A percentile compares a stretch with the other conserved stretches of the same genome.
phyloP scores from a whole-genome alignment of 768 basidiomycete species.

The Mycena alexandri region DNA sequence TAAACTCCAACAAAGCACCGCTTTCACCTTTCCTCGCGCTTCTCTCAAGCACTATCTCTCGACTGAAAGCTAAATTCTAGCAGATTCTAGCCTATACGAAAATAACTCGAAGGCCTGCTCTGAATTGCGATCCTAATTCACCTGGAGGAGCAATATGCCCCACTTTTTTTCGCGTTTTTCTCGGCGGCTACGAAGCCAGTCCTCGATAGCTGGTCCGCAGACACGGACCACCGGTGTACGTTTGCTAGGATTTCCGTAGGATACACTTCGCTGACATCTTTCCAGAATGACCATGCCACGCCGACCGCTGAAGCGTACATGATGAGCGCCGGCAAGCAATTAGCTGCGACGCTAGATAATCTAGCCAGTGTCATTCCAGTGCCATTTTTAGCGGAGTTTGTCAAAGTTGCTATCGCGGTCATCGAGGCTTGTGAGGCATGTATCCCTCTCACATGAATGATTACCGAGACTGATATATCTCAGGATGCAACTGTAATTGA shows the following conservation, averaged over 20 bases:
- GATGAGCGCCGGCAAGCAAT: slow-evolving; percentile 7
- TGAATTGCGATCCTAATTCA: background rate
- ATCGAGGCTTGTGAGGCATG: slow-evolving; percentile 18
- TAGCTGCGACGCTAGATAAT: slow-evolving; percentile 2
- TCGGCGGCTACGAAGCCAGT: background rate
- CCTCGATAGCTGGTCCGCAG: background rate
- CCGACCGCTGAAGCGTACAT: slow-evolving; percentile 7
- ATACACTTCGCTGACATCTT: background rate
- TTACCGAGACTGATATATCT: background rate
- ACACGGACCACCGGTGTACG: background rate
- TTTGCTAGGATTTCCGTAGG: background rate
- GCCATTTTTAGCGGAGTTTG: slow-evolving; percentile 12
- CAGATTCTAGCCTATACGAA: background rate
- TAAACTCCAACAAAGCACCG: background rate
- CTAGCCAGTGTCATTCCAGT: slow-evolving; percentile 7
- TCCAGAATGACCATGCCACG: background rate
- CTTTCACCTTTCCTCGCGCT: slow-evolving; percentile 4
- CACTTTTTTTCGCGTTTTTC: slow-evolving; percentile 2
- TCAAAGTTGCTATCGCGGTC: slow-evolving; percentile 22
- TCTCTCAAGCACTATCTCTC: slow-evolving; percentile 1
- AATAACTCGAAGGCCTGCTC: background rate
- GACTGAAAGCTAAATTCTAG: background rate
- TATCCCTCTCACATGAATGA: background rate
- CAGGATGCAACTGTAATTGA: slow-evolving; percentile 15
- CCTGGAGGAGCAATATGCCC: background rate